phyloP scores from a whole-genome alignment of 2,329 filamentous ascomycete species.

The Fusarium sp. region DNA sequence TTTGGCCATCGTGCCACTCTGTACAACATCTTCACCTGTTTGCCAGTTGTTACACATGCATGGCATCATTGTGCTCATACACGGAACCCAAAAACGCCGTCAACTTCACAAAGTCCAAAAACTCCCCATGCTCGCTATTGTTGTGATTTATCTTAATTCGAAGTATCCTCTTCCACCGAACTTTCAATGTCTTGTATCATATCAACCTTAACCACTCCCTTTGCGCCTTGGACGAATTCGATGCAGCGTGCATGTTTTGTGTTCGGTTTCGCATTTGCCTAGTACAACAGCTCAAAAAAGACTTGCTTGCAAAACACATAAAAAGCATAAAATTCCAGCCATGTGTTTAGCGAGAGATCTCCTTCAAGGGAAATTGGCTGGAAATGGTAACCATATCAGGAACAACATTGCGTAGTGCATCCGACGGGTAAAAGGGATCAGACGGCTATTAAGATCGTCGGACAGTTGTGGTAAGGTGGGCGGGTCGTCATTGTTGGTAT shows the following conservation, averaged over 20 bases:
- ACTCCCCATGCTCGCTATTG: conserved; percentile 40
- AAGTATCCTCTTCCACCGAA: conserved; percentile 8
- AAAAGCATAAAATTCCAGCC: conserved; percentile 30
- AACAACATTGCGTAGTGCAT: conserved; percentile 25
- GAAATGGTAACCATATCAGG: conserved; percentile 21
- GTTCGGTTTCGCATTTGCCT: conserved; percentile 26
- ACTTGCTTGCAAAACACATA: conserved; percentile 31
- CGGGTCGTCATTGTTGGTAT: conserved; percentile 29
- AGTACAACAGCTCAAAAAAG: conserved; percentile 21
- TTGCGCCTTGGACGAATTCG: conserved; percentile 27
- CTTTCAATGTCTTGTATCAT: conserved; percentile 1
- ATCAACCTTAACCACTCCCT: conserved; percentile 17
- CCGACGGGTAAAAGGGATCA: conserved; percentile 12
- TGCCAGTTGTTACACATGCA: conserved; percentile 31
- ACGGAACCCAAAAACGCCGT: conserved; percentile 37
- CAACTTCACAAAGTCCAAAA: conserved; percentile 25
- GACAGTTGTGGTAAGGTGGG: conserved; percentile 21
- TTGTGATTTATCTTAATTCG: conserved; percentile 33
- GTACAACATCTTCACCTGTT: conserved; percentile 1
- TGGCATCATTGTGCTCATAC: conserved; percentile 30
- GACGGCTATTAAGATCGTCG: conserved; percentile 27
- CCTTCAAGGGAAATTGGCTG: conserved; percentile 25
- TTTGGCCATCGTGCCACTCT: neutral
- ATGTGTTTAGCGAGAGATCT: conserved; percentile 36
- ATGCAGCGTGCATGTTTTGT: conserved; percentile 29